Conservation (phyloP, 2,329 filamentous ascomycete species). For the Daldinia eschscholtzii region DNA sequence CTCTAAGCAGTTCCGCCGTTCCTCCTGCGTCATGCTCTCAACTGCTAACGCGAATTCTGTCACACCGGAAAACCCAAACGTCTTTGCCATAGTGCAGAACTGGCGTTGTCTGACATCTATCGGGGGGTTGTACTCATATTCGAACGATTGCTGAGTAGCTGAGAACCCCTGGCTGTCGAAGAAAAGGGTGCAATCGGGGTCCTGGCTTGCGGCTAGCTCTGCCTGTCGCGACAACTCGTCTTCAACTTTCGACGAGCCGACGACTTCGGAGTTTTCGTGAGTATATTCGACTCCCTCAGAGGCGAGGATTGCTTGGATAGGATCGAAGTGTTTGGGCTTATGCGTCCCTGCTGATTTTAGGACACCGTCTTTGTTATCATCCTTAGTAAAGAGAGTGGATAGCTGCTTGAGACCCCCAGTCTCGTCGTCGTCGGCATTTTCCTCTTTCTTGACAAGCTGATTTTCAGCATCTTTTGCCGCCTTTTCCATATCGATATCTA, state of each 20-base stretch:
- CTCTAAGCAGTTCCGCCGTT: slow-evolving; percentile 82
- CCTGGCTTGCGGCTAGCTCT: slow-evolving; percentile 65
- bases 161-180: slow-evolving; percentile 60
- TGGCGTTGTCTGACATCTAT: slow-evolving; percentile 80
- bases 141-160: slow-evolving; percentile 48
- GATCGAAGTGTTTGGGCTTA: slow-evolving; percentile 70
- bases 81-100: slow-evolving; percentile 89
- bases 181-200: slow-evolving; percentile 70
- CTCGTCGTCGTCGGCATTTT: slow-evolving; percentile 65
- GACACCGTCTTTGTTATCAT: slow-evolving; percentile 60
- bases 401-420: slow-evolving; percentile 80
- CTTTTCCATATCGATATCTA: slow-evolving; percentile 79
- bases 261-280: slow-evolving; percentile 94
- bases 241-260: slow-evolving; percentile 94
- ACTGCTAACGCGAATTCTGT: slow-evolving; percentile 91
- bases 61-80: slow-evolving; percentile 80
- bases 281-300: slow-evolving; percentile 93
- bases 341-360: slow-evolving; percentile 54
- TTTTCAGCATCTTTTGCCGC: slow-evolving; percentile 66
- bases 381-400: slow-evolving; percentile 67
- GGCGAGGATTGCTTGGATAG: slow-evolving; percentile 88
- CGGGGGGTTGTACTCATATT: slow-evolving; percentile 77
- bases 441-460: slow-evolving; percentile 61
- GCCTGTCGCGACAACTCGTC: slow-evolving; percentile 83
- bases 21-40: slow-evolving; percentile 88